Evolutionary conservation across 2,329 filamentous ascomycete species (phyloP).

Genomic region (Paecilomyces formosus): DNA sequence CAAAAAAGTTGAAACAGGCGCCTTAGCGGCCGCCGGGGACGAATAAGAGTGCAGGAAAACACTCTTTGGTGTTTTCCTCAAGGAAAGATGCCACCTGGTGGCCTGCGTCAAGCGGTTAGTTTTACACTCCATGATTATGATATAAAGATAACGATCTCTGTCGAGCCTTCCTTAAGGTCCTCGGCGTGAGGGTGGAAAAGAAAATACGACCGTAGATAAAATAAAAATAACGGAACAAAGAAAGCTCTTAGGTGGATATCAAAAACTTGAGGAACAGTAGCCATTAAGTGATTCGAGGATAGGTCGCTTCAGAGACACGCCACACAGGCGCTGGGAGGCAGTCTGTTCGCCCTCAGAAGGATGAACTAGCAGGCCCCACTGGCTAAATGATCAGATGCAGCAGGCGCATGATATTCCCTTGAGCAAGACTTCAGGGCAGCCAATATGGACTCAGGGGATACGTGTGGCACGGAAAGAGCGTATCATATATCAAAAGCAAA

Average conservation of each 20-base stretch:
- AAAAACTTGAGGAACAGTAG: background rate
- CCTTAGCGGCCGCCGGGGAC: slow-evolving; percentile 6
- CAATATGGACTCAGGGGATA: background rate
- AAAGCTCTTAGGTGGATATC: background rate
- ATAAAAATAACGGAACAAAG: background rate
- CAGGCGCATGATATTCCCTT: background rate
- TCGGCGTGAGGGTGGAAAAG: background rate
- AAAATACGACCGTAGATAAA: background rate
- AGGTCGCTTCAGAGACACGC: background rate
- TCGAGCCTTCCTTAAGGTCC: no score
- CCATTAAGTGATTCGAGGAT: background rate
- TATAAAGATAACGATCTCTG: background rate
- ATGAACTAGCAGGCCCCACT: background rate
- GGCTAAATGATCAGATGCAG: background rate
- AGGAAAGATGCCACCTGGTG: slow-evolving; percentile 2
- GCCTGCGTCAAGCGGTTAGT: slow-evolving; percentile 8
- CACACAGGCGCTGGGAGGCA: background rate
- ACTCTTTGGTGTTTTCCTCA: background rate
- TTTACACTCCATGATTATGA: slow-evolving; percentile 8
- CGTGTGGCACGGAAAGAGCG: background rate
- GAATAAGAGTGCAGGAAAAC: slow-evolving; percentile 1
- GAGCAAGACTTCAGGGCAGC: background rate
- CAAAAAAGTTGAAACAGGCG: slow-evolving; percentile 4
- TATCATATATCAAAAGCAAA: background rate
- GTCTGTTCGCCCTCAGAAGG: background rate